Conservation (phyloP, 371 early-diverging fungal genomes). For the Vittaforma corneae region DNA sequence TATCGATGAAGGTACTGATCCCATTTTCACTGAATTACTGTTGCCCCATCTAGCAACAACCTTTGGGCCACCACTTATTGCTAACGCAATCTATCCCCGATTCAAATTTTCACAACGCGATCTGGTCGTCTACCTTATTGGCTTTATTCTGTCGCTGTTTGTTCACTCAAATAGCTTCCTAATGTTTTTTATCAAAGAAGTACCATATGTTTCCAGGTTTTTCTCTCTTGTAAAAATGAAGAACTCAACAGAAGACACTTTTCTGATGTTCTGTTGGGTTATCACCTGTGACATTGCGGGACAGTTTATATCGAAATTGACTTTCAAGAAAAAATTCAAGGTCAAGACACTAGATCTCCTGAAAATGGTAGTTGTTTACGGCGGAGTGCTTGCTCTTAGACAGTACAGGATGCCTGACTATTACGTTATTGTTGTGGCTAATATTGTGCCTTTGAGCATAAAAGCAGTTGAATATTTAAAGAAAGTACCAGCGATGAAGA, state of each 20-base stretch:
- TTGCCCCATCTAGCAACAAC: conserved; percentile 24
- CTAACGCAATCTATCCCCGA: conserved; percentile 31
- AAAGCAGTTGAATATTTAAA: not conserved
- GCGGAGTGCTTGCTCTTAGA: not conserved
- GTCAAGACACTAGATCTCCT: conserved; percentile 7
- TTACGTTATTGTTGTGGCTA: not conserved
- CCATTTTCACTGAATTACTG: conserved; percentile 19
- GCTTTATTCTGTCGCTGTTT: conserved; percentile 18
- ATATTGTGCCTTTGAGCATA: not conserved
- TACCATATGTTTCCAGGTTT: conserved; percentile 28
- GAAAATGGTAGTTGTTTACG: conserved; percentile 5
- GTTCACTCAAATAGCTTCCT: conserved; percentile 14
- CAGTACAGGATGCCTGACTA: not conserved
- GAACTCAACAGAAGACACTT: conserved; percentile 18
- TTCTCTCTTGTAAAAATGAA: conserved; percentile 12
- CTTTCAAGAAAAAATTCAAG: conserved; percentile 13
- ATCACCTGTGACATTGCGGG: conserved; percentile 17
- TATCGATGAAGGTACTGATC: conserved; percentile 29
- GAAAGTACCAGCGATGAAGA: too few species aligned
- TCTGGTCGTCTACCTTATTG: conserved; percentile 23
- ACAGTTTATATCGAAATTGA: conserved; percentile 13
- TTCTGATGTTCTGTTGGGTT: conserved; percentile 19
- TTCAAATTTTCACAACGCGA: conserved; percentile 1
- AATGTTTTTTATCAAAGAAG: not conserved
- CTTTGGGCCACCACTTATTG: conserved; percentile 31